Percentiles rank a stretch among this genome's conserved stretches.
These are phyloP conservation scores for Carpinus viminea DNA, from an alignment of 306 rosid genomes.

Conservation along the genomic window DNA sequence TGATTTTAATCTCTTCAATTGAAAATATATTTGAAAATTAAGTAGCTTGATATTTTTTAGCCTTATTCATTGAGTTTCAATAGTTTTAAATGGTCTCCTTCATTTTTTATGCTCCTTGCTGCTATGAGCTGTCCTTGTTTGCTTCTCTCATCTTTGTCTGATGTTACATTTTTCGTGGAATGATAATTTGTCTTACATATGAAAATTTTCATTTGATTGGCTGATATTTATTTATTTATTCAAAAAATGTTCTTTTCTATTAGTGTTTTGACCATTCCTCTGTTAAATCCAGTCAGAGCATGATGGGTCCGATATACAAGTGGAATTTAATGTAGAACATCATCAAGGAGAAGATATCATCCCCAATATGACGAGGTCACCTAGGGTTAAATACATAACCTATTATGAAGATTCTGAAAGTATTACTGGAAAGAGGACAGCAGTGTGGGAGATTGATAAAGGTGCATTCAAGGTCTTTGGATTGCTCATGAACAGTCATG, in stretches of 20 bases:
- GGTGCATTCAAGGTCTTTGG: constrained; percentile 50
- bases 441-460: constrained; percentile 98
- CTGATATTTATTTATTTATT: background rate
- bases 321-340: constrained; percentile 77
- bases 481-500: constrained; percentile 18
- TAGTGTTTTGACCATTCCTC: constrained; percentile 16
- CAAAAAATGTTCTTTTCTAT: background rate
- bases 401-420: constrained; percentile 91
- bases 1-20: background rate
- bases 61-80: constrained; percentile 14
- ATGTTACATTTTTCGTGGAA: constrained; percentile 15
- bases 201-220: background rate
- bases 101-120: constrained; percentile 26
- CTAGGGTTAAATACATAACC: constrained; percentile 81
- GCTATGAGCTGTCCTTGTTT: constrained; percentile 1
- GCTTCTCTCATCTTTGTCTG: constrained; percentile 20
- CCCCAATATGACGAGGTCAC: constrained; percentile 76
- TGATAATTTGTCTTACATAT: constrained; percentile 1
- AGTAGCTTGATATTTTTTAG: background rate
- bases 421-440: constrained; percentile 90
- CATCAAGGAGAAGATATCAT: constrained; percentile 63
- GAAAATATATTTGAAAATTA: background rate
- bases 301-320: constrained; percentile 88
- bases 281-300: constrained; percentile 74
- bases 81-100: constrained; percentile 18